Evolutionary conservation across 2,329 filamentous ascomycete genomes (phyloP).

Genomic region (Colletotrichum simmondsii): DNA sequence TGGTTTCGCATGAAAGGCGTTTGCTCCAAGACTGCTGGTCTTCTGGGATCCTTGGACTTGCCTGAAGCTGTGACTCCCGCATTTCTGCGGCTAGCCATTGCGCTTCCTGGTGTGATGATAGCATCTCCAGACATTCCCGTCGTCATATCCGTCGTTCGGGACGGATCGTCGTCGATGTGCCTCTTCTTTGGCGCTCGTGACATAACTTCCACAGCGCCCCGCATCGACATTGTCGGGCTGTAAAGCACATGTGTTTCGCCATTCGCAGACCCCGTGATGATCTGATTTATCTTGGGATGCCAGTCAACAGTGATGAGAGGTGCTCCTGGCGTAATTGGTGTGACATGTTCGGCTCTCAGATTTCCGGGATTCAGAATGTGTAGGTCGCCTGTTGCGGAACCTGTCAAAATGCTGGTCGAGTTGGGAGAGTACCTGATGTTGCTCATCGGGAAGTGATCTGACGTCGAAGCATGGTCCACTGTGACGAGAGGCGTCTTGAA

Average conservation of each 20-base stretch:
- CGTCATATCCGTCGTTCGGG: constrained; percentile 84
- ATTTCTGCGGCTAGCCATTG: constrained; percentile 60
- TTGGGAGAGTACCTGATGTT: constrained; percentile 93
- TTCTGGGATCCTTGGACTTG: constrained; percentile 78
- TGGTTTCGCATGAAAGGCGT: constrained; percentile 93
- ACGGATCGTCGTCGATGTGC: constrained; percentile 93
- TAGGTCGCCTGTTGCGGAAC: constrained; percentile 85
- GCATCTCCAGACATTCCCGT: constrained; percentile 85
- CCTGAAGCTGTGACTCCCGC: constrained; percentile 83
- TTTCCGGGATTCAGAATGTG: constrained; percentile 96
- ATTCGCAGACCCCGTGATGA: constrained; percentile 92
- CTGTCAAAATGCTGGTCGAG: constrained; percentile 86
- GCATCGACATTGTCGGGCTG: constrained; percentile 83
- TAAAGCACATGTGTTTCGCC: constrained; percentile 91
- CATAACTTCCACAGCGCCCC: constrained; percentile 89
- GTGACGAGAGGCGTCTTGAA: constrained; percentile 91
- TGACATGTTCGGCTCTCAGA: constrained; percentile 83
- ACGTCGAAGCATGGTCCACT: constrained; percentile 82
- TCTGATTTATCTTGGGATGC: constrained; percentile 96
- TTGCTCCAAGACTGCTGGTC: constrained; percentile 84
- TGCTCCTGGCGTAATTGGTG: constrained; percentile 86
- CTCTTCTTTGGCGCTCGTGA: constrained; percentile 93
- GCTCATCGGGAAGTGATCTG: constrained; percentile 82
- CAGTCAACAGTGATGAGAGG: constrained; percentile 87
- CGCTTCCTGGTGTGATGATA: constrained; percentile 76